Evolutionary conservation across 2,329 filamentous ascomycete genomes (phyloP).

Genomic region (Sarocladium kiliense): DNA sequence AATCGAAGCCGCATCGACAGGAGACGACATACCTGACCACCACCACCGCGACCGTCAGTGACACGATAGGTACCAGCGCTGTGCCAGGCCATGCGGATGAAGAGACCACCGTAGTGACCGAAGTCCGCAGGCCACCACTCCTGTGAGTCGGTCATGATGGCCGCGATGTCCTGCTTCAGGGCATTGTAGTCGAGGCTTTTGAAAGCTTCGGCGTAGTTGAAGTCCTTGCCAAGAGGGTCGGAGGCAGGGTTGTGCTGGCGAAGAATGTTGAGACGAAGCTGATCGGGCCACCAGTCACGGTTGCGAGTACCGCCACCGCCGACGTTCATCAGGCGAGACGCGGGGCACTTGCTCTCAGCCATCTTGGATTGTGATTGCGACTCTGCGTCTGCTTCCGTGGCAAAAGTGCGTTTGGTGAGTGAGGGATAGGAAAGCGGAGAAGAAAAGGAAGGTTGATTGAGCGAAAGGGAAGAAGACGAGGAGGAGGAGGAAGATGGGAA

Average conservation of each 20-base stretch:
- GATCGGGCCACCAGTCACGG: conserved; percentile 69
- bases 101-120: conserved; percentile 75
- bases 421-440: neutral
- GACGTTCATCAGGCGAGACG: conserved; percentile 27
- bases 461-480: neutral
- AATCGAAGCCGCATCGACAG: neutral
- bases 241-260: conserved; percentile 62
- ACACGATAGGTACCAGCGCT: conserved; percentile 74
- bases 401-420: neutral
- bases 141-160: conserved; percentile 72
- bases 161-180: conserved; percentile 68
- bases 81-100: conserved; percentile 80
- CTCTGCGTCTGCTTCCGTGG: conserved; percentile 6
- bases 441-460: neutral
- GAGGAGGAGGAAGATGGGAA: neutral
- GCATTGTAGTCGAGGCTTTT: conserved; percentile 60
- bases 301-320: conserved; percentile 63
- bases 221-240: conserved; percentile 60
- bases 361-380: conserved; percentile 13
- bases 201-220: conserved; percentile 68
- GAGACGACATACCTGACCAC: conserved; percentile 43
- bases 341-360: conserved; percentile 27
- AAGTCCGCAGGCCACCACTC: conserved; percentile 81
- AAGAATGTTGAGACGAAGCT: conserved; percentile 64
- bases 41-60: conserved; percentile 69